These are phyloP conservation scores for Lentinus tigrinus DNA, from an alignment of 768 basidiomycete genomes.

Conservation along the genomic window DNA sequence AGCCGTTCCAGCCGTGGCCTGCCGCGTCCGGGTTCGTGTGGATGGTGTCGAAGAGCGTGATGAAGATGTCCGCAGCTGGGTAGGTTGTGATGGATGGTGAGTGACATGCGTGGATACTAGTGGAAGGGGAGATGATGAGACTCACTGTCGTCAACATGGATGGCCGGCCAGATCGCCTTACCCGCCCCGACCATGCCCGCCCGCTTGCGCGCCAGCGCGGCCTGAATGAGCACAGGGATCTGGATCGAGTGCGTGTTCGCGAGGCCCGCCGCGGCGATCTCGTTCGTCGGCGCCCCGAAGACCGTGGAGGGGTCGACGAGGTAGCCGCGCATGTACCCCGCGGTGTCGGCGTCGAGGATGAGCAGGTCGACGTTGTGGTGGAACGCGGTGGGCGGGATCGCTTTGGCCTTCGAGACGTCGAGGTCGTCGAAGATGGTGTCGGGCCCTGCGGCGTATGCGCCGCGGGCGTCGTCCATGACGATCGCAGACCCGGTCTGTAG, in stretches of 20 bases:
- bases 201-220: conserved; percentile 44
- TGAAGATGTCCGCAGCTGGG: conserved; percentile 44
- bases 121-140: neutral
- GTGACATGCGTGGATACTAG: neutral
- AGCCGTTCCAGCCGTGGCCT: conserved; percentile 36
- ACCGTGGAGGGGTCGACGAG: conserved; percentile 58
- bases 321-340: conserved; percentile 52
- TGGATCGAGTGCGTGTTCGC: conserved; percentile 52
- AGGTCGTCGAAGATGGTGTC: conserved; percentile 49
- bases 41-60: conserved; percentile 42
- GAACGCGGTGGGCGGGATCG: conserved; percentile 42
- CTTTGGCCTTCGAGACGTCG: conserved; percentile 43
- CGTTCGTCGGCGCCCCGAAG: conserved; percentile 33
- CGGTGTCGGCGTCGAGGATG: conserved; percentile 45
- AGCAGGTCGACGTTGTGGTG: conserved; percentile 52
- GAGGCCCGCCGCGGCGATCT: conserved; percentile 46
- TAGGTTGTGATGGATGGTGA: neutral
- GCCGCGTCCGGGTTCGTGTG: conserved; percentile 25
- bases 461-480: conserved; percentile 44
- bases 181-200: conserved; percentile 59
- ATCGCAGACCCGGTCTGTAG: conserved; percentile 34
- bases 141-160: conserved; percentile 55
- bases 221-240: conserved; percentile 48
- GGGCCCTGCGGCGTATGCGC: conserved; percentile 31
- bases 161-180: conserved; percentile 57